phyloP scores from a whole-genome alignment of 1,284 basidiomycete genomes.

The Schizophyllum commune region DNA sequence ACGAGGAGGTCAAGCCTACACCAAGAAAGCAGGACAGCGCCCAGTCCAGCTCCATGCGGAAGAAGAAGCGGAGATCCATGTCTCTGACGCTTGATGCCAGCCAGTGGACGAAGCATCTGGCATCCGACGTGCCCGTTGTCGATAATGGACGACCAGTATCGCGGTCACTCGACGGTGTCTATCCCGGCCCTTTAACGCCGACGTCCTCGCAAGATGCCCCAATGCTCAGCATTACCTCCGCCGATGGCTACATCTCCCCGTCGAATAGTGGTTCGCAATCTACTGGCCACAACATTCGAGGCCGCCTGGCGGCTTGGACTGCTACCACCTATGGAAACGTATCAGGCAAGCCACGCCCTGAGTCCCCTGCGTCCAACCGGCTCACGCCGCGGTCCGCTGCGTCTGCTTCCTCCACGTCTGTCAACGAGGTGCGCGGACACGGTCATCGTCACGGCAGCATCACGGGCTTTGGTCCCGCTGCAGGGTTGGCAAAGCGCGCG shows the following conservation, averaged over 20 bases:
- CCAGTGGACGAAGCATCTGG: slow-evolving; percentile 5
- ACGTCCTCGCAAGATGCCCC: slow-evolving; percentile 26
- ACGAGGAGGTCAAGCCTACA: slow-evolving; percentile 3
- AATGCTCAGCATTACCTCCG: slow-evolving; percentile 31
- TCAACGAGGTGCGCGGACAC: background rate
- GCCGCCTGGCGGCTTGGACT: slow-evolving; percentile 43
- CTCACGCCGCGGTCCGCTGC: background rate
- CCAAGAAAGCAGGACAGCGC: background rate
- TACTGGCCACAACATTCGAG: slow-evolving; percentile 37
- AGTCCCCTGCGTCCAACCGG: background rate
- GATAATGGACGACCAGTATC: slow-evolving; percentile 4
- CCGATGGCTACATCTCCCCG: slow-evolving; percentile 34
- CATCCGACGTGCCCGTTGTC: slow-evolving; percentile 4
- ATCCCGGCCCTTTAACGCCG: slow-evolving; percentile 17
- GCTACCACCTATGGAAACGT: slow-evolving; percentile 18
- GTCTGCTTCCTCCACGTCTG: background rate
- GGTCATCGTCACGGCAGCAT: background rate
- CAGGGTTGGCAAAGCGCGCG: slow-evolving; percentile 66
- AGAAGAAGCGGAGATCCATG: slow-evolving; percentile 51
- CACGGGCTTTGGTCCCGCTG: slow-evolving; percentile 55
- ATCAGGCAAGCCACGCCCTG: background rate
- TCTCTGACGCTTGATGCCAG: slow-evolving; percentile 39
- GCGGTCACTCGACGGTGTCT: background rate
- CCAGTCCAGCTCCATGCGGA: slow-evolving; percentile 20
- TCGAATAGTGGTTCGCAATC: slow-evolving; percentile 27